phyloP scores from a whole-genome alignment of 2,329 filamentous ascomycete genomes.

The Clarireedia monteithiana region DNA sequence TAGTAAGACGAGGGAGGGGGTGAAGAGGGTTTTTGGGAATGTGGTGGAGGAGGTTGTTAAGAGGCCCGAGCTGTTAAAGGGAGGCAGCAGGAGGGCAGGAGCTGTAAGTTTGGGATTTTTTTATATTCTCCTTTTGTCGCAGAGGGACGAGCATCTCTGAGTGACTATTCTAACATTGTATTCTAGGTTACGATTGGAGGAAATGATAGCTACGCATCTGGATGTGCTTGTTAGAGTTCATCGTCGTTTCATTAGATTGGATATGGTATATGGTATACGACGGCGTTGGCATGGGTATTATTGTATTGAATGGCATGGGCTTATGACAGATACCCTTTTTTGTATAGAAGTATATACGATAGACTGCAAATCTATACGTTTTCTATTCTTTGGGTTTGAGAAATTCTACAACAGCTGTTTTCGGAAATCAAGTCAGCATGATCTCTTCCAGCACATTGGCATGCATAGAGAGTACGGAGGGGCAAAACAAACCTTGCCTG shows the following conservation, averaged over 20 bases:
- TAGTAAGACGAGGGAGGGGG: constrained; percentile 44
- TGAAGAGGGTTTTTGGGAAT: constrained; percentile 43
- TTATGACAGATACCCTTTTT: constrained; percentile 28
- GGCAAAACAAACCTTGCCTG: constrained; percentile 50
- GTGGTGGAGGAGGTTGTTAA: constrained; percentile 43
- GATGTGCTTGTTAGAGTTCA: constrained; percentile 6
- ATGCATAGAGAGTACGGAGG: neutral
- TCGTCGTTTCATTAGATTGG: neutral
- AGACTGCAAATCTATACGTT: constrained; percentile 23
- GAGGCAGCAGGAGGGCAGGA: constrained; percentile 21
- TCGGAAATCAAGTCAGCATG: neutral
- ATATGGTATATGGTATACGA: neutral
- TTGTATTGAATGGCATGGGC: constrained; percentile 11
- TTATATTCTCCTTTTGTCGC: neutral
- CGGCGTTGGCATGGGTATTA: constrained; percentile 9
- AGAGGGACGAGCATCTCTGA: neutral
- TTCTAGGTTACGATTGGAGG: constrained; percentile 5
- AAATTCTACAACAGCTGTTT: constrained; percentile 56
- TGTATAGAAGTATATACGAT: constrained; percentile 19
- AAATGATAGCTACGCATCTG: neutral
- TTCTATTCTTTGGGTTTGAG: constrained; percentile 41
- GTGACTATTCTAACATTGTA: constrained; percentile 17
- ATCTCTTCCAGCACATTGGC: neutral
- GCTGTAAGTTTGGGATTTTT: constrained; percentile 7
- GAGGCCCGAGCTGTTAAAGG: constrained; percentile 35